Base-by-base conservation (phyloP, 805 yeast genomes). In the Candida tammaniensis region DNA sequence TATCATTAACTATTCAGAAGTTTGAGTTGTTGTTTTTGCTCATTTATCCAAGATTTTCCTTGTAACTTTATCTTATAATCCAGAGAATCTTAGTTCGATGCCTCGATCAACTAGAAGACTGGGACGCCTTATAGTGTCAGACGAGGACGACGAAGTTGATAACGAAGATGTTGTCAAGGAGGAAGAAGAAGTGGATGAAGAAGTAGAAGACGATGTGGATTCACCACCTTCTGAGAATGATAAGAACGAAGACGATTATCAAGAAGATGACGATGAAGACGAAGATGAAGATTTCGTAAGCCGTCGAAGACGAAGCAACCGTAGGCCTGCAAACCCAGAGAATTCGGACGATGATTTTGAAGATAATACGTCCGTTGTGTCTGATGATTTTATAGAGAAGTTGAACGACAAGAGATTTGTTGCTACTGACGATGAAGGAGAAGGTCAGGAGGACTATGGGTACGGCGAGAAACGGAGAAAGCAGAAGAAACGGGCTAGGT, bases 341-440 rank as follows among this genome's bases (percentile, higher is more conserved):
- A 46, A 40, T 8, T 48, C 55, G 1, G 59, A 51, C 23, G 51
- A 47, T 15, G 55, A 50, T n/a, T 46, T 50, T 28, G 44, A 42
- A 11, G 32, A 30, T 10, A 15, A 14, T 4, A 30, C 15, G 10
- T 19, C 27, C 9, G 57, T 46, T n/a, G 30, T 24, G 3, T 27
- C 20, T 27, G 62, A 55, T 28, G 63, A 57, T 11, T 59, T 51
- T 30, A 28, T 59, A 11, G 55, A 57, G 25, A 48, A 47, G 35
- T 51, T 64, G 31, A 52, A 57, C 38, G 63, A 61, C 32, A 52
- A 52, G 31, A 46, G 50, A 23, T 66, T 66, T 30, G 44, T 66
- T 30, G 71, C 68, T 17, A 43, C 62, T 1, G 72, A 66, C 32
- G 70, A 64, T 17, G 64, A 54, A 10, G n/a, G n/a, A n/a, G 55